Conservation (phyloP, 257 asterid species). For the Nicotiana otophora region DNA sequence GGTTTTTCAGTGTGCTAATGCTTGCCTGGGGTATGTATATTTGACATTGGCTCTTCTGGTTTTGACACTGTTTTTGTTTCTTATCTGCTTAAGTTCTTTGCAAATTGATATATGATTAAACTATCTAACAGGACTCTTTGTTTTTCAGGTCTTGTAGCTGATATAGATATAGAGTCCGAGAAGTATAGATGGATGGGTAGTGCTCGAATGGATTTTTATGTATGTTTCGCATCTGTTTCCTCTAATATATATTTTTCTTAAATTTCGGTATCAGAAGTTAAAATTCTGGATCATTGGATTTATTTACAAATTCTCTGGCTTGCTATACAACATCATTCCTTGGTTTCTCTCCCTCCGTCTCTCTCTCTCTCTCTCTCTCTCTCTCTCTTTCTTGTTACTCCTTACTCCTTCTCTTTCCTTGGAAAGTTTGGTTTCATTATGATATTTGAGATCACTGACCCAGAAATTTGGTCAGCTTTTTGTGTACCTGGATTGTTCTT, state of each 20-base stretch:
- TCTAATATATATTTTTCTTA: neutral
- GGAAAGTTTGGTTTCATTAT: neutral
- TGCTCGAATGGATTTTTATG: slow-evolving; percentile 89
- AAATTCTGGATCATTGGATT: neutral
- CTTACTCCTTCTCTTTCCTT: neutral
- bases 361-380: neutral
- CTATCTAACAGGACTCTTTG: neutral
- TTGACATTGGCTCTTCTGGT: slow-evolving; percentile 10
- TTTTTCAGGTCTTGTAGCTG: slow-evolving; percentile 85
- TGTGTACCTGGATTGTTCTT: neutral
- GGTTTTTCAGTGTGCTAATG: slow-evolving; percentile 75
- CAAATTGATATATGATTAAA: neutral
- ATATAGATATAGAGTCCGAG: slow-evolving; percentile 96
- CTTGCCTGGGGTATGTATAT: slow-evolving; percentile 85
- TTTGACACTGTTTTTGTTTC: neutral
- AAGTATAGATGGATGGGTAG: slow-evolving; percentile 99
- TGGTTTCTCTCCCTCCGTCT: neutral
- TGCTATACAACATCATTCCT: neutral
- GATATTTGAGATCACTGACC: neutral
- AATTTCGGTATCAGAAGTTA: neutral
- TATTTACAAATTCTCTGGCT: neutral
- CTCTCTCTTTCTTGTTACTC: neutral
- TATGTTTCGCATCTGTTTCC: slow-evolving; percentile 33
- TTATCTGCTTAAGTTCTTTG: neutral
- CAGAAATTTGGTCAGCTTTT: neutral